phyloP scores from a whole-genome alignment of 257 asterid species.

The Datura wrightii region DNA sequence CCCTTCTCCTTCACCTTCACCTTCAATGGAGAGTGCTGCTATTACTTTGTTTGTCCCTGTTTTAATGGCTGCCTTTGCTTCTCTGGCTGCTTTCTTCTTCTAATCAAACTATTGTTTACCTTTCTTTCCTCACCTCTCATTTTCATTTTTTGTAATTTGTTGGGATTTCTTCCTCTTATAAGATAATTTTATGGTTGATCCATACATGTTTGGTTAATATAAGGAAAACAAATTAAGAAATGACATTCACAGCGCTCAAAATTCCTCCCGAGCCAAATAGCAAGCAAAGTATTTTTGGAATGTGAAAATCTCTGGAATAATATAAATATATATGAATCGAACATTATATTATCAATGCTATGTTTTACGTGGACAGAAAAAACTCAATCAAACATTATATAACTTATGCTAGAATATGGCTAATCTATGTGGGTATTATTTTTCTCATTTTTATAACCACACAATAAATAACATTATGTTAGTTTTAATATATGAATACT shows the following conservation, averaged over 20 bases:
- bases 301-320: too few species aligned
- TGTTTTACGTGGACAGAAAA: too few species aligned
- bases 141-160: not conserved
- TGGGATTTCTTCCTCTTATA: not conserved
- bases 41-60: not conserved
- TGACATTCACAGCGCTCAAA: not conserved
- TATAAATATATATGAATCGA: too few species aligned
- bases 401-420: too few species aligned
- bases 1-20: conserved; percentile 8
- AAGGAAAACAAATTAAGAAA: not conserved
- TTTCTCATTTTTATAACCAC: too few species aligned
- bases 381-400: too few species aligned
- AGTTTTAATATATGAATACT: too few species aligned
- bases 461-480: too few species aligned
- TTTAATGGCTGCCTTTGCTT: conserved; percentile 17
- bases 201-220: not conserved
- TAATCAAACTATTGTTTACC: not conserved
- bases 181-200: not conserved
- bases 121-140: not conserved
- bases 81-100: conserved; percentile 28
- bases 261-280: too few species aligned
- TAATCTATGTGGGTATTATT: too few species aligned
- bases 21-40: conserved; percentile 30
- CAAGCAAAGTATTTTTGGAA: too few species aligned
- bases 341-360: too few species aligned